phyloP scores from a whole-genome alignment of 768 basidiomycete species.

The Tulasnella sp. region DNA sequence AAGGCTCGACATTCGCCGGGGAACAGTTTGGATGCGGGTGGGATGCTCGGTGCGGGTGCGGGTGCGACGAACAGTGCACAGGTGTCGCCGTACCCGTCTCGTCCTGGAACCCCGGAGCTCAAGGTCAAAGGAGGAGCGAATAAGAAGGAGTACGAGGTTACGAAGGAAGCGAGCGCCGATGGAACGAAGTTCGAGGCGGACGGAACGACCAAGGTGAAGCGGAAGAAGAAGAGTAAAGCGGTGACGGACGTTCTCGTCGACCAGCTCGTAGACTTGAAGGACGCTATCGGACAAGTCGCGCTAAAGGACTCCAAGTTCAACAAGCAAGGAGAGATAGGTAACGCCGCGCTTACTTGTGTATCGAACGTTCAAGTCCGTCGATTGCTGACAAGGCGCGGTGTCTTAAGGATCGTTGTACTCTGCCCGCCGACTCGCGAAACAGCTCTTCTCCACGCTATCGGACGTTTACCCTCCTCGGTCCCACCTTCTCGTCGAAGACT shows the following conservation, averaged over 20 bases:
- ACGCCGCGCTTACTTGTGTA: background rate
- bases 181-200: background rate
- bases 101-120: conserved; percentile 5
- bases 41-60: background rate
- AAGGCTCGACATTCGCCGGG: background rate
- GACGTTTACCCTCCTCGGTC: conserved; percentile 47
- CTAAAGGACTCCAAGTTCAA: conserved; percentile 54
- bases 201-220: background rate
- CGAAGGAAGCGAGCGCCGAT: background rate
- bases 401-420: conserved; percentile 37
- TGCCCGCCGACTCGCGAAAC: conserved; percentile 53
- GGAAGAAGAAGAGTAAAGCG: conserved; percentile 26
- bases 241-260: conserved; percentile 62
- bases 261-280: conserved; percentile 38
- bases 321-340: conserved; percentile 40
- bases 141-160: background rate
- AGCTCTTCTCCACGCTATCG: conserved; percentile 52
- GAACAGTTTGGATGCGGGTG: background rate
- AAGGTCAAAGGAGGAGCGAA: conserved; percentile 2
- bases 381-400: background rate
- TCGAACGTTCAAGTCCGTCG: too few species aligned
- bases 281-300: conserved; percentile 58
- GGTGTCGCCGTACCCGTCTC: background rate
- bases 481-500: conserved; percentile 62
- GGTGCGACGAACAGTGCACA: background rate